A percentile compares a stretch with the other conserved stretches of the same genome.
phyloP scores from a whole-genome alignment of 2,329 filamentous ascomycete species.

The Endothia cerciana region DNA sequence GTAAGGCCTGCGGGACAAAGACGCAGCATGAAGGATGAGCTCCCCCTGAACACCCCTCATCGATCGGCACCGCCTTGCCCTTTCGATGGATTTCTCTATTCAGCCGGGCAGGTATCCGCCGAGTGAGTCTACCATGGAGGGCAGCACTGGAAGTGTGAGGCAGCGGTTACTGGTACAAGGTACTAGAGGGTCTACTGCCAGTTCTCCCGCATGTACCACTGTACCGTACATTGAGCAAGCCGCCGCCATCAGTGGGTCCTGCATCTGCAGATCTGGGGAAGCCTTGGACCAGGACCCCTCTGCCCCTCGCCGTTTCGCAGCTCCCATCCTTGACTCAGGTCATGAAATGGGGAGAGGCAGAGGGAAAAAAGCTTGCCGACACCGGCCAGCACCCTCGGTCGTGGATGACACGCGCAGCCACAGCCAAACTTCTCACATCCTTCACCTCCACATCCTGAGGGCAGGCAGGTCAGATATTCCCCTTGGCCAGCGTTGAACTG shows the following conservation, averaged over 20 bases:
- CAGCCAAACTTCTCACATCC: background rate
- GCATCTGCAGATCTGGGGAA: constrained; percentile 18
- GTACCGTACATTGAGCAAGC: too few relatives aligned
- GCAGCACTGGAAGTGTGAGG: too few relatives aligned
- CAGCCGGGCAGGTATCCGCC: background rate
- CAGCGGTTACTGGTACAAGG: too few relatives aligned
- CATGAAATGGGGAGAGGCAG: background rate
- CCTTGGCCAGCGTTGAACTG: background rate
- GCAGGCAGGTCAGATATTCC: background rate
- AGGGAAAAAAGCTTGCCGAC: constrained; percentile 25
- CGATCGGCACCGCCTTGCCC: background rate
- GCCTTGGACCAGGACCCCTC: constrained; percentile 2
- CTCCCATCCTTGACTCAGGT: constrained; percentile 18
- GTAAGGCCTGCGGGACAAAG: background rate
- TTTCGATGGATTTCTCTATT: background rate
- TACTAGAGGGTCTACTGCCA: too few relatives aligned
- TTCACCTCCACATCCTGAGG: background rate
- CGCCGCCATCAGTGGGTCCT: background rate
- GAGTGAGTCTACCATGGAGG: too few relatives aligned
- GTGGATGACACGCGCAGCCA: constrained; percentile 3
- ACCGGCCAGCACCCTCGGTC: background rate
- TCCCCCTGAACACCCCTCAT: too few relatives aligned
- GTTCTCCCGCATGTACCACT: too few relatives aligned
- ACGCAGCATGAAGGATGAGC: too few relatives aligned
- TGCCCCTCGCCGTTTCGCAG: constrained; percentile 2